Conservation (phyloP, 2,329 filamentous ascomycete genomes). For the Cercospora sojina region DNA sequence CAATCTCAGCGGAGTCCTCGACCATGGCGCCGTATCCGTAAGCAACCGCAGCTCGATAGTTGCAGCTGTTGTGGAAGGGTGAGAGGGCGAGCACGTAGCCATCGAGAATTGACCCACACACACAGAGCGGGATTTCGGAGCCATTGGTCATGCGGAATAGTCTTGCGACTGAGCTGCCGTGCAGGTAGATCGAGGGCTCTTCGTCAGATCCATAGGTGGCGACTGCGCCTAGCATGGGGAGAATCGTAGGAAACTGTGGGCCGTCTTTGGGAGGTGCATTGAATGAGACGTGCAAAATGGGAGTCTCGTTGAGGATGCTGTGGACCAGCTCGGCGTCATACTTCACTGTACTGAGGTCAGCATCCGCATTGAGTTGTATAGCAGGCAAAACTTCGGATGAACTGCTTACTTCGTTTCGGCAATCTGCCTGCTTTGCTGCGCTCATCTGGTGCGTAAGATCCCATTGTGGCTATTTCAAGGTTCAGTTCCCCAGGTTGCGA, state of each 20-base stretch:
- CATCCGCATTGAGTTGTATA: not conserved
- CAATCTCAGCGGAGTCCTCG: slow-evolving; percentile 69
- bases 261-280: slow-evolving; percentile 53
- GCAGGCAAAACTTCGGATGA: not conserved
- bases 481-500: not conserved
- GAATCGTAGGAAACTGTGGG: slow-evolving; percentile 67
- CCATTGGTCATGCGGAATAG: slow-evolving; percentile 64
- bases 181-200: slow-evolving; percentile 70
- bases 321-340: slow-evolving; percentile 76
- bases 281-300: slow-evolving; percentile 79
- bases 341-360: slow-evolving; percentile 50
- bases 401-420: slow-evolving; percentile 30
- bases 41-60: slow-evolving; percentile 77
- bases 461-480: slow-evolving; percentile 1
- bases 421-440: slow-evolving; percentile 34
- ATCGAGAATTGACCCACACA: slow-evolving; percentile 73
- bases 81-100: slow-evolving; percentile 77
- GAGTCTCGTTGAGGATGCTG: slow-evolving; percentile 69
- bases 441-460: slow-evolving; percentile 33
- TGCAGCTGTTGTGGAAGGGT: slow-evolving; percentile 75
- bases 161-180: slow-evolving; percentile 78
- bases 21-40: slow-evolving; percentile 73
- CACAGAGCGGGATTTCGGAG: slow-evolving; percentile 61
- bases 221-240: slow-evolving; percentile 86
- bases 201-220: slow-evolving; percentile 67